Evolutionary conservation across 495 filamentous ascomycete species (phyloP).

Genomic region (Bacidia gigantensis): DNA sequence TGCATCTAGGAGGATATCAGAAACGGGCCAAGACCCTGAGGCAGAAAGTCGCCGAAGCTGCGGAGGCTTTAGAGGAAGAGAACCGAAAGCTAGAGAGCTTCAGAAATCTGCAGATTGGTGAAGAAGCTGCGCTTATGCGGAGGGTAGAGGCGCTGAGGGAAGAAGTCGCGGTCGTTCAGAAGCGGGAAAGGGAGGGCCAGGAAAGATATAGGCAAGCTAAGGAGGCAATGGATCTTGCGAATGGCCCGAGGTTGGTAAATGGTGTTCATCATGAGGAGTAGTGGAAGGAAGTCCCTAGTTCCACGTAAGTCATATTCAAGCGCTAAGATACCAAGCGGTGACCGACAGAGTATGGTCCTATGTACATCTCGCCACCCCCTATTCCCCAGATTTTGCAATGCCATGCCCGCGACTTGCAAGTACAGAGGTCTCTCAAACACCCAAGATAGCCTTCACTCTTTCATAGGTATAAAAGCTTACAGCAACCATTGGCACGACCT

Average conservation of each 20-base stretch:
- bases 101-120: constrained; percentile 58
- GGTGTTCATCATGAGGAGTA: constrained; percentile 7
- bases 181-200: constrained; percentile 79
- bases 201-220: constrained; percentile 62
- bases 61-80: constrained; percentile 60
- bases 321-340: too few species aligned
- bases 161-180: constrained; percentile 73
- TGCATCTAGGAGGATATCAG: constrained; percentile 83
- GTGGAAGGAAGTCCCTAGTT: too few species aligned
- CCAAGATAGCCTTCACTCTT: constrained; percentile 19
- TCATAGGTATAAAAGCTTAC: constrained; percentile 71
- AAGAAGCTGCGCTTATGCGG: constrained; percentile 57
- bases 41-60: constrained; percentile 67
- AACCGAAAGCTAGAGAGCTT: constrained; percentile 61
- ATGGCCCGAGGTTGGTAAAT: constrained; percentile 10
- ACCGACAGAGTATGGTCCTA: too few species aligned
- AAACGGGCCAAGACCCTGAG: constrained; percentile 69
- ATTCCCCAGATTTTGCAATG: not conserved
- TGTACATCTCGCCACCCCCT: not conserved
- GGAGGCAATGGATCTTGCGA: constrained; percentile 61
- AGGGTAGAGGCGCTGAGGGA: constrained; percentile 62
- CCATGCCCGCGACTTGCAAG: too few species aligned
- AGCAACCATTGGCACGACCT: constrained; percentile 83
- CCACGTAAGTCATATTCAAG: too few species aligned
- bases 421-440: constrained; percentile 53